phyloP scores from a whole-genome alignment of 2,329 filamentous ascomycete genomes.

The Talaromyces sp. region DNA sequence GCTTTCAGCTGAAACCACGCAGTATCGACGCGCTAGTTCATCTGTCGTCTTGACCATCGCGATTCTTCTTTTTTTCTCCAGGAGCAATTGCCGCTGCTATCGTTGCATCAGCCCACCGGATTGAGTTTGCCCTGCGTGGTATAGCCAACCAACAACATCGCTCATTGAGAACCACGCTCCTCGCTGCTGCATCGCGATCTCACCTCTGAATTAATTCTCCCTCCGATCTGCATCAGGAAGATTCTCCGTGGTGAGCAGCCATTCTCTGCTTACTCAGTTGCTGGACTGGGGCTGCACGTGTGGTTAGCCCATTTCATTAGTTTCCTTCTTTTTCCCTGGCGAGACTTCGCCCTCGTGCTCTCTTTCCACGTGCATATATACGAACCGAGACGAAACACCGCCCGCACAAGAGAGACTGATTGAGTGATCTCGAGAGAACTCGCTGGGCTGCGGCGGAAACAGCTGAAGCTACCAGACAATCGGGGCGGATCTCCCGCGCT shows the following conservation, averaged over 20 bases:
- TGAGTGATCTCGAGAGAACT: not conserved
- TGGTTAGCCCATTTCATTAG: not conserved
- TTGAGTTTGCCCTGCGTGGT: too few species aligned
- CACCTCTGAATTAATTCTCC: not conserved
- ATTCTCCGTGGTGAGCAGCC: not conserved
- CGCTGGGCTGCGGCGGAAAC: not conserved
- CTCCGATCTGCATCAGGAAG: not conserved
- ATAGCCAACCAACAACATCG: too few species aligned
- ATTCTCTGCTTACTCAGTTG: not conserved
- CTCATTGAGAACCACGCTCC: not conserved
- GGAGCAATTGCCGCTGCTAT: not conserved
- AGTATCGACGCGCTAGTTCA: not conserved
- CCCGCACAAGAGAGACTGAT: not conserved
- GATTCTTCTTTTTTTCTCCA: not conserved
- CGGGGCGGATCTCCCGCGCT: slow-evolving; percentile 12
- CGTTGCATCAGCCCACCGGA: not conserved
- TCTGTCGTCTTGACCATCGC: not conserved
- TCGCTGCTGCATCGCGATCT: not conserved
- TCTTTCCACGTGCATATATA: not conserved
- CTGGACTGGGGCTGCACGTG: not conserved
- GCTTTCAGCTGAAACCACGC: not conserved
- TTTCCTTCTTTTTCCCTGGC: not conserved
- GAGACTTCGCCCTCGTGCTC: not conserved
- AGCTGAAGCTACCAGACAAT: not conserved
- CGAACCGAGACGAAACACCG: not conserved